phyloP scores from a whole-genome alignment of 257 asterid species.

The Lavandula angustifolia region DNA sequence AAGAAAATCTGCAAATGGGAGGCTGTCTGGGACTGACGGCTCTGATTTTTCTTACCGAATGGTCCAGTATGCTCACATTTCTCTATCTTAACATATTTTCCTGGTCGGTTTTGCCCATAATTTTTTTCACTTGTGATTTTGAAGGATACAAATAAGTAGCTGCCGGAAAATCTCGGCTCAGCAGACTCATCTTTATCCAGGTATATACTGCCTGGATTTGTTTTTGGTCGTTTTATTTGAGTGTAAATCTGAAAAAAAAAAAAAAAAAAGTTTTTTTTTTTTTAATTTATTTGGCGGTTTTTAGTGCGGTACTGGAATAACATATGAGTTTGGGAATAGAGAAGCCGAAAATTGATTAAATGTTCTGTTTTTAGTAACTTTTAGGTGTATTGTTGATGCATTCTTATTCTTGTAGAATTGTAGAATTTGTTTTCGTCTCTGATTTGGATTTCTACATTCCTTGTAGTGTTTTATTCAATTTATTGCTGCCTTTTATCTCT shows the following conservation, averaged over 20 bases:
- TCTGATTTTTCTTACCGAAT: conserved; percentile 91
- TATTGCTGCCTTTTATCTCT: conserved; percentile 44
- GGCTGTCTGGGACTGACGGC: conserved; percentile 91
- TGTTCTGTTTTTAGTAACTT: not conserved
- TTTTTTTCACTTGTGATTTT: not conserved
- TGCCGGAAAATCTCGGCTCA: conserved; percentile 63
- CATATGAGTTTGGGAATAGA: not conserved
- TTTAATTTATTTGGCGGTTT: too few species aligned
- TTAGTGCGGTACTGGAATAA: too few species aligned
- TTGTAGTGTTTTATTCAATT: conserved; percentile 66
- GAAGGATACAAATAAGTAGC: conserved; percentile 79
- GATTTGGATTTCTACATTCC: conserved; percentile 14
- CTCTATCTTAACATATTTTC: not conserved
- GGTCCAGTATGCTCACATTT: conserved; percentile 63
- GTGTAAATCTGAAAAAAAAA: not conserved
- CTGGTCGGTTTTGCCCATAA: not conserved
- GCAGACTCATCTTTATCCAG: conserved; percentile 59
- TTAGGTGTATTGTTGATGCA: not conserved
- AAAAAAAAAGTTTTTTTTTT: too few species aligned
- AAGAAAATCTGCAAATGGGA: conserved; percentile 52
- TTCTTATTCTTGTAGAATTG: not conserved
- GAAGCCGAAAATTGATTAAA: not conserved
- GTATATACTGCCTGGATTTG: conserved; percentile 34
- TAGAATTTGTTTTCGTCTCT: not conserved
- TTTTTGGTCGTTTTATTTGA: conserved; percentile 21